Evolutionary conservation across 2,329 filamentous ascomycete species (phyloP).

Genomic region (Monosporascus cannonballus): DNA sequence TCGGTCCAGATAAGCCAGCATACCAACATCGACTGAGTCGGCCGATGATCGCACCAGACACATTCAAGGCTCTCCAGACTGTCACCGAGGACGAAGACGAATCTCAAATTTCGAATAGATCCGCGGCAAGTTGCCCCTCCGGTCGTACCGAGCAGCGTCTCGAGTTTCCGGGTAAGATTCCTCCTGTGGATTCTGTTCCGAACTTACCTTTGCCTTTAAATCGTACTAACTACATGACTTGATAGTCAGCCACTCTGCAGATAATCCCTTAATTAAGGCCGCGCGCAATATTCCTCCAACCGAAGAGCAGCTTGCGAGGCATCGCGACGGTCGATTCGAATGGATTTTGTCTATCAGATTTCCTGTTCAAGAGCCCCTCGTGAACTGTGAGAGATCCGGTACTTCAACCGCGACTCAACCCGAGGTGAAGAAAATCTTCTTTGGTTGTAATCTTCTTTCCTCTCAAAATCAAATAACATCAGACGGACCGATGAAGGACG

Average conservation of each 20-base stretch:
- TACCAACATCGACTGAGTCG: constrained; percentile 14
- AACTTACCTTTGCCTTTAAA: background rate
- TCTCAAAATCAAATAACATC: constrained; percentile 23
- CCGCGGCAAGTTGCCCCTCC: constrained; percentile 9
- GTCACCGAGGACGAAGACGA: constrained; percentile 24
- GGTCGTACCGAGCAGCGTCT: constrained; percentile 11
- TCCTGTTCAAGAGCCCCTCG: constrained; percentile 4
- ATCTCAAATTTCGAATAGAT: constrained; percentile 9
- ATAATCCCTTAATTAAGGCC: constrained; percentile 22
- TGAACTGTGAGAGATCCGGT: constrained; percentile 10
- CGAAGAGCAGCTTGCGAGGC: constrained; percentile 23
- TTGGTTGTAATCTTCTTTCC: constrained; percentile 48
- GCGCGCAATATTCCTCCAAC: constrained; percentile 20
- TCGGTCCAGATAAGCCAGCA: constrained; percentile 8
- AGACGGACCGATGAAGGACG: constrained; percentile 13
- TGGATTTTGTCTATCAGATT: constrained; percentile 22
- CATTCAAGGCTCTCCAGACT: constrained; percentile 24
- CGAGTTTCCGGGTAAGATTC: constrained; percentile 21
- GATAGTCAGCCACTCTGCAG: constrained; percentile 18
- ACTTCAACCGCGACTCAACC: constrained; percentile 1
- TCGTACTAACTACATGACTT: constrained; percentile 6
- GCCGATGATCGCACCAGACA: constrained; percentile 18
- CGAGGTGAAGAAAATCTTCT: constrained; percentile 29
- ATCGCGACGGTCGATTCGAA: constrained; percentile 24
- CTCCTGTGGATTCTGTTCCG: background rate